Percentiles rank a stretch among this genome's conserved stretches.
Evolutionary conservation across 1,284 basidiomycete species (phyloP).

Genomic region (Coriolopsis trogii): DNA sequence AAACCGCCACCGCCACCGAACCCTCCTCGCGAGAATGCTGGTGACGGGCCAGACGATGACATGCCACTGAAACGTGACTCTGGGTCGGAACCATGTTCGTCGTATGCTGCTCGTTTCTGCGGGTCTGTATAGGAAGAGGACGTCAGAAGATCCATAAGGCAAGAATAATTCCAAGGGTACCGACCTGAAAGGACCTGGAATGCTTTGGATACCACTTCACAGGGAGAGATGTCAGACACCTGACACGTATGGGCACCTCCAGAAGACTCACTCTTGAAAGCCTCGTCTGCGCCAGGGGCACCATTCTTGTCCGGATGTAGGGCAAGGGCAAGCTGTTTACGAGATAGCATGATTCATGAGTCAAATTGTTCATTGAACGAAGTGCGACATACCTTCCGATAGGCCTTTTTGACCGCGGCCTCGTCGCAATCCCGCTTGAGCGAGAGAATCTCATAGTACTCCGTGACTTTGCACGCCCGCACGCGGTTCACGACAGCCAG

Average conservation of each 20-base stretch:
- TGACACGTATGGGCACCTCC: not conserved
- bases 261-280: constrained; percentile 86
- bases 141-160: constrained; percentile 4
- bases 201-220: constrained; percentile 94
- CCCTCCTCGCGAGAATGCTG: constrained; percentile 53
- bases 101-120: constrained; percentile 90
- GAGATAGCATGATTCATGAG: not conserved
- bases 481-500: constrained; percentile 86
- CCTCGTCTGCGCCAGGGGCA: constrained; percentile 97
- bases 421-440: constrained; percentile 89
- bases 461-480: constrained; percentile 81
- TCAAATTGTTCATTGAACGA: constrained; percentile 7
- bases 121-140: constrained; percentile 51
- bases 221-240: not conserved
- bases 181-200: constrained; percentile 90
- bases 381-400: constrained; percentile 79
- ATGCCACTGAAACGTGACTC: constrained; percentile 78
- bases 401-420: constrained; percentile 93
- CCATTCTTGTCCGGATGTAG: constrained; percentile 98
- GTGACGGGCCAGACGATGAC: constrained; percentile 52
- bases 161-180: constrained; percentile 13
- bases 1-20: constrained; percentile 57
- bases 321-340: constrained; percentile 80
- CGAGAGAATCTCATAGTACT: constrained; percentile 93
- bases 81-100: constrained; percentile 85